Percentiles rank a stretch among this genome's conserved stretches.
Conservation (phyloP, 2,329 filamentous ascomycete genomes). For the Metarhizium album region DNA sequence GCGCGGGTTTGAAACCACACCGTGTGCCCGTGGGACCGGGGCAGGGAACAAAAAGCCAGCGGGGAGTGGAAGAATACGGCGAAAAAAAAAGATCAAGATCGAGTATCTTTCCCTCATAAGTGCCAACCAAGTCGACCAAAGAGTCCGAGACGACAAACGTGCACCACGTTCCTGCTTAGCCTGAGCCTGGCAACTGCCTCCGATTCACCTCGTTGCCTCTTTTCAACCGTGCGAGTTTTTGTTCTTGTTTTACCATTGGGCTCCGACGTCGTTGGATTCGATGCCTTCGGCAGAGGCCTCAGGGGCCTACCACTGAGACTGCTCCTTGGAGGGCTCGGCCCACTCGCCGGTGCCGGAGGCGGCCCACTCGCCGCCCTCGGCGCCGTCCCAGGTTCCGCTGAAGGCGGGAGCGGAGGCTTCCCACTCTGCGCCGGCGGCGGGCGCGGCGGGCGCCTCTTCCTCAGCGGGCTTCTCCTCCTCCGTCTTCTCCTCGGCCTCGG, state of each 20-base stretch:
- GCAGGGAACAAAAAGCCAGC: conserved; percentile 9
- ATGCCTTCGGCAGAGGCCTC: conserved; percentile 9
- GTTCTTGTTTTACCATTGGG: conserved; percentile 9
- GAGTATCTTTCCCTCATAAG: conserved; percentile 99
- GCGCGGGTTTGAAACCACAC: neutral
- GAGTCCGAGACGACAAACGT: conserved; percentile 1
- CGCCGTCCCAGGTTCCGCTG: conserved; percentile 48
- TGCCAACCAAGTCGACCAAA: conserved; percentile 51
- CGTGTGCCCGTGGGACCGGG: neutral
- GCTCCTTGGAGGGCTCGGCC: conserved; percentile 48
- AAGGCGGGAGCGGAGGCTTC: conserved; percentile 67
- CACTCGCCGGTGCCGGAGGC: conserved; percentile 57
- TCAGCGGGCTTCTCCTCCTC: conserved; percentile 81
- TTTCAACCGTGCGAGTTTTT: neutral
- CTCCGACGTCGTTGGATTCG: conserved; percentile 3
- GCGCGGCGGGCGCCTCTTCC: conserved; percentile 78
- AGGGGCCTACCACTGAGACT: conserved; percentile 37
- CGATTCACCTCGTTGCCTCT: conserved; percentile 1
- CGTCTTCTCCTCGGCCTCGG: conserved; percentile 96
- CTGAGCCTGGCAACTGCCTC: conserved; percentile 4
- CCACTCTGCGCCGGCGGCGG: conserved; percentile 63
- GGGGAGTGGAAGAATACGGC: conserved; percentile 1
- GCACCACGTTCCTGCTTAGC: conserved; percentile 5
- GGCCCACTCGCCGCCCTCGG: conserved; percentile 52
- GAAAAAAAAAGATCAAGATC: conserved; percentile 16